Evolutionary conservation across 2,329 filamentous ascomycete genomes (phyloP).

Genomic region (Berkeleyomyces rouxiae): DNA sequence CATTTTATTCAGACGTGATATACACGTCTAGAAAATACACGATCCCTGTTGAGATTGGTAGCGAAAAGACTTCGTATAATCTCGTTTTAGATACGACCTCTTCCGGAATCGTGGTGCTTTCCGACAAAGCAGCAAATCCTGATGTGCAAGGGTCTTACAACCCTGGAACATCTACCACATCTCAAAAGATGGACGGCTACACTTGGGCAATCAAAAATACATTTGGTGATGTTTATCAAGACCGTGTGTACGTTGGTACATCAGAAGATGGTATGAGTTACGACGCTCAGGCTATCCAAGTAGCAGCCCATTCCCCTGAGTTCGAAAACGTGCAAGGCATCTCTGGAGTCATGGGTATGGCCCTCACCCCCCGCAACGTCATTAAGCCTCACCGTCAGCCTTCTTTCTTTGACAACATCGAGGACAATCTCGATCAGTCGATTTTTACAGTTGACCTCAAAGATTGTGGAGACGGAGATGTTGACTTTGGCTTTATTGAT

Average conservation of each 20-base stretch:
- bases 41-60: slow-evolving; percentile 9
- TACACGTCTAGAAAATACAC: not conserved
- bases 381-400: slow-evolving; percentile 25
- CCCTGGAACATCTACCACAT: slow-evolving; percentile 19
- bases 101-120: slow-evolving; percentile 26
- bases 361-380: slow-evolving; percentile 28
- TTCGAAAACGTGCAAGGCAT: slow-evolving; percentile 24
- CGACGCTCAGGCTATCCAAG: too few species aligned
- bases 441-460: slow-evolving; percentile 8
- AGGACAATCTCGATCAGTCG: not conserved
- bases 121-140: slow-evolving; percentile 17
- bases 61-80: slow-evolving; percentile 21
- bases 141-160: slow-evolving; percentile 20
- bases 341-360: slow-evolving; percentile 27
- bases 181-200: slow-evolving; percentile 17
- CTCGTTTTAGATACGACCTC: slow-evolving; percentile 29
- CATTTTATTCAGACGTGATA: too few species aligned
- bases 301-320: slow-evolving; percentile 8
- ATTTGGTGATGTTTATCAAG: too few species aligned
- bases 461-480: too few species aligned
- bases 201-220: slow-evolving; percentile 18
- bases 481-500: slow-evolving; percentile 31
- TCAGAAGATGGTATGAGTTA: too few species aligned
- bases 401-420: slow-evolving; percentile 26
- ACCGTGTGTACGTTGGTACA: too few species aligned